Evolutionary conservation across 2,329 filamentous ascomycete genomes (phyloP).

Genomic region (Calonectria henricotiae): DNA sequence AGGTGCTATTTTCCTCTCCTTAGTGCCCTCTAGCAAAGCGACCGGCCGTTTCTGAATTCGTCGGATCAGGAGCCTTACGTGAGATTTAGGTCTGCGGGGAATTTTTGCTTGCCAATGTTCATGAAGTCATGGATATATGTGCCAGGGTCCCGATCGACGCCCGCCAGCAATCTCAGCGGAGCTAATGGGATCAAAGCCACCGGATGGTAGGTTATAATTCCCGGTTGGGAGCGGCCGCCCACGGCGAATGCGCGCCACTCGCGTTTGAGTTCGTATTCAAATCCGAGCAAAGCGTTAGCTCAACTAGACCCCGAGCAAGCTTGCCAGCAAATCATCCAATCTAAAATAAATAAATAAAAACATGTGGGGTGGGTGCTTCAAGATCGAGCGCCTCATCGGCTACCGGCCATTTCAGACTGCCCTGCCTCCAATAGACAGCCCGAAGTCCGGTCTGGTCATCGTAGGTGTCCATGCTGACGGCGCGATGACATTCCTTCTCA

Average conservation of each 20-base stretch:
- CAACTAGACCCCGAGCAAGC: too few species aligned
- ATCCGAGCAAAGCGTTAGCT: too few species aligned
- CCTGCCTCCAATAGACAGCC: slow-evolving; percentile 17
- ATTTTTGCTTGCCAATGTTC: not conserved
- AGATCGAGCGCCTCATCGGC: slow-evolving; percentile 13
- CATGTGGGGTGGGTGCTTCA: not conserved
- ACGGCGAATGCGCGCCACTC: not conserved
- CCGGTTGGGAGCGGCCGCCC: not conserved
- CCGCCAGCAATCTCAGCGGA: not conserved
- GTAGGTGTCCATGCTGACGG: slow-evolving; percentile 19
- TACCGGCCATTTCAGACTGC: slow-evolving; percentile 1
- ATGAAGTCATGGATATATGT: slow-evolving; percentile 11
- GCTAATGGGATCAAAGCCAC: not conserved
- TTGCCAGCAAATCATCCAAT: not conserved
- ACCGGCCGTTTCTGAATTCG: not conserved
- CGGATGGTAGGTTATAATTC: not conserved
- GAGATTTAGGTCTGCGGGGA: slow-evolving; percentile 13
- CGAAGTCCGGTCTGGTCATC: slow-evolving; percentile 30
- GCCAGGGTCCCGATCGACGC: not conserved
- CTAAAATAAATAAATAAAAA: not conserved
- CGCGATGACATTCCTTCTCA: slow-evolving; percentile 4
- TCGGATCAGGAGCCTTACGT: not conserved
- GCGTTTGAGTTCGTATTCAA: not conserved
- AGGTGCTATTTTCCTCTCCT: not conserved
- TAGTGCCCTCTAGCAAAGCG: not conserved